Evolutionary conservation across 2,329 filamentous ascomycete species (phyloP).

Genomic region (Knufia petricola): DNA sequence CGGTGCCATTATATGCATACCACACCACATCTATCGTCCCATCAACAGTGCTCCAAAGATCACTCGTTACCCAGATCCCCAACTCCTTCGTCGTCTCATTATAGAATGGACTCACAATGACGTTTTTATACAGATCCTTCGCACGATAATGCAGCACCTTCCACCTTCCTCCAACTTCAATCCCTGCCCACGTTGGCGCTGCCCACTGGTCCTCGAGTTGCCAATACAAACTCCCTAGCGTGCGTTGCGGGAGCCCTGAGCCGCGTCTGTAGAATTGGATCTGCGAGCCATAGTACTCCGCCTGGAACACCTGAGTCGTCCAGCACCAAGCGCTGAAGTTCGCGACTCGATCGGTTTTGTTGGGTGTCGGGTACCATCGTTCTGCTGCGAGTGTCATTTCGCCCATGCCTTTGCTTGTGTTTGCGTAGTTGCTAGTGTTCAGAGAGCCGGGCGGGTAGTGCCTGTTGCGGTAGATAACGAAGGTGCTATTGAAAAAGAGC

Average conservation of each 20-base stretch:
- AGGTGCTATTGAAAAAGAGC: slow-evolving; percentile 48
- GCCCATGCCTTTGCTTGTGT: slow-evolving; percentile 34
- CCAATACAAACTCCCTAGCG: slow-evolving; percentile 55
- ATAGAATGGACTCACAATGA: slow-evolving; percentile 52
- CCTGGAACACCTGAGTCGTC: slow-evolving; percentile 55
- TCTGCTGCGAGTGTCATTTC: slow-evolving; percentile 52
- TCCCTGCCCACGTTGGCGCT: slow-evolving; percentile 53
- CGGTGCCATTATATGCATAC: slow-evolving; percentile 41
- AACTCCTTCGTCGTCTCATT: slow-evolving; percentile 42
- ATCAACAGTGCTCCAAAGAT: slow-evolving; percentile 43
- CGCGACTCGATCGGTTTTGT: slow-evolving; percentile 43
- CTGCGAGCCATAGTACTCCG: slow-evolving; percentile 51
- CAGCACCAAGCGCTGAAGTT: slow-evolving; percentile 56
- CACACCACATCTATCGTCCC: slow-evolving; percentile 43
- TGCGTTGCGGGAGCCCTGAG: slow-evolving; percentile 47
- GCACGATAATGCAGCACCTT: slow-evolving; percentile 52
- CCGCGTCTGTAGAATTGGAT: slow-evolving; percentile 54
- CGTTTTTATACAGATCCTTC: slow-evolving; percentile 47
- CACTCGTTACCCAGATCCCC: slow-evolving; percentile 47
- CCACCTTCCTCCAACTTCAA: slow-evolving; percentile 55
- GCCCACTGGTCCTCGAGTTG: slow-evolving; percentile 58
- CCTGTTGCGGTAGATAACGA: slow-evolving; percentile 48
- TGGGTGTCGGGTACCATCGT: slow-evolving; percentile 48
- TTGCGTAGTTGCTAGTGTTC: slow-evolving; percentile 38
- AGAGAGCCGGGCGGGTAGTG: slow-evolving; percentile 46